phyloP scores from a whole-genome alignment of 306 rosid genomes.

The Dryas alaskensis region DNA sequence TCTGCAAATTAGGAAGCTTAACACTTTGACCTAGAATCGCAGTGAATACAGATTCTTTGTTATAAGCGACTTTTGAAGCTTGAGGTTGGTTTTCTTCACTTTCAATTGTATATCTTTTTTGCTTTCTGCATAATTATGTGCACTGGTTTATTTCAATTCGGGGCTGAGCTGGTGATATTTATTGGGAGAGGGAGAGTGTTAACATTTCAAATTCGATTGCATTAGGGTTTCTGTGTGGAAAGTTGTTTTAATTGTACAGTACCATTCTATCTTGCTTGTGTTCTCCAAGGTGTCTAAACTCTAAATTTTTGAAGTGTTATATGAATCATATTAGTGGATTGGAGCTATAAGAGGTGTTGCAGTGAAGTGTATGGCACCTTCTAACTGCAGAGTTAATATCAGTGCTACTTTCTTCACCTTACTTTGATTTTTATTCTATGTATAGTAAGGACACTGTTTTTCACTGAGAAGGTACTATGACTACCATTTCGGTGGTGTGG shows the following conservation, averaged over 20 bases:
- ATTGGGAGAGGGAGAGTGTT: background rate
- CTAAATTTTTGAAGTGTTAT: background rate
- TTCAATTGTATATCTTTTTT: conserved; percentile 11
- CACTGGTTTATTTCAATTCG: conserved; percentile 8
- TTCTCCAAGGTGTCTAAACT: background rate
- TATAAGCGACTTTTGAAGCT: conserved; percentile 29
- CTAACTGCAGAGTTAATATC: background rate
- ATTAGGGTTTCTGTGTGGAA: conserved; percentile 10
- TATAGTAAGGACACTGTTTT: background rate
- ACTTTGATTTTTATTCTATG: background rate
- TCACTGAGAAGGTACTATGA: background rate
- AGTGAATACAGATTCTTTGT: conserved; percentile 15
- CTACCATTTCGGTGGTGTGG: background rate
- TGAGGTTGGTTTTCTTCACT: conserved; percentile 20
- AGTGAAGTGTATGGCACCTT: background rate
- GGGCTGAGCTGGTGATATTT: conserved; percentile 18
- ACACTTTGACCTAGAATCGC: conserved; percentile 36
- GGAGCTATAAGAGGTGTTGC: conserved; percentile 4
- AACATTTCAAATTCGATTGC: conserved; percentile 9
- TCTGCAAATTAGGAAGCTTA: conserved; percentile 28
- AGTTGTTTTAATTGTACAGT: background rate
- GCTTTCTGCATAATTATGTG: background rate
- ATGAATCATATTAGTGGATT: background rate
- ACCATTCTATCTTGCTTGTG: background rate
- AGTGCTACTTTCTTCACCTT: background rate